Base-by-base conservation (phyloP, 2,329 filamentous ascomycete genomes). In the Aspergillus fijiensis region DNA sequence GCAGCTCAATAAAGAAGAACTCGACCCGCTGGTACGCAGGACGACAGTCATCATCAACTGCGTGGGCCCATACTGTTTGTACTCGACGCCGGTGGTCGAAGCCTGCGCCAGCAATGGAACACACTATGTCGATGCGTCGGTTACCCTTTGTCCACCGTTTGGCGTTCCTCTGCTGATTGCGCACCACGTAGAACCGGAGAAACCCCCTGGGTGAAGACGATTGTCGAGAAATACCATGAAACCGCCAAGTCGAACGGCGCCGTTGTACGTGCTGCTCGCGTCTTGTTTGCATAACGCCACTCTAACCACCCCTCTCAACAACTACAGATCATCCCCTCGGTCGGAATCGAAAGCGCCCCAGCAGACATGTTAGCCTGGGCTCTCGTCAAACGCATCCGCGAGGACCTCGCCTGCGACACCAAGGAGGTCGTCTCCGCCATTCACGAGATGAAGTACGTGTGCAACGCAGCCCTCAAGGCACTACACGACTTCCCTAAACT, bases 41-140 rank as follows among this genome's bases (percentile, higher is more conserved):
- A 86, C 85, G 2, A 80, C 78, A 58, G 76, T 88, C 19, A 68
- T 89, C 27, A 81, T 89, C 70, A 87, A 84, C 51, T 85, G 83
- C 12, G 80, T 89, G 29, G 87, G 87, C 1, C 86, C 86, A 0
- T 90, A 86, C 70, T 81, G 85, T 76, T 75, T 83, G 57, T 87
- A 88, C 71, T 87, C 87, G n/a, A 83, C 83, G 33, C 83, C 84
- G 0, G 84, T 88, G 4, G 80, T 90, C 9, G 84, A 86, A 65
- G 87, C 87, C 6, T 89, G 87, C 69, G 86, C 85, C 3, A 78
- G 82, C 55, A 83, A 81, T 64, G 87, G 87, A 5, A 89, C 87
- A 4, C 87, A 89, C 71, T 89, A 89, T 67, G 74, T 89, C 57
- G 87, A 89, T 70, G 84, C 82, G 77, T 82, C 67, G 67, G 77